These are phyloP conservation scores for Solanum corneliomulleri DNA, from an alignment of 257 asterid species.

Conservation along the genomic window DNA sequence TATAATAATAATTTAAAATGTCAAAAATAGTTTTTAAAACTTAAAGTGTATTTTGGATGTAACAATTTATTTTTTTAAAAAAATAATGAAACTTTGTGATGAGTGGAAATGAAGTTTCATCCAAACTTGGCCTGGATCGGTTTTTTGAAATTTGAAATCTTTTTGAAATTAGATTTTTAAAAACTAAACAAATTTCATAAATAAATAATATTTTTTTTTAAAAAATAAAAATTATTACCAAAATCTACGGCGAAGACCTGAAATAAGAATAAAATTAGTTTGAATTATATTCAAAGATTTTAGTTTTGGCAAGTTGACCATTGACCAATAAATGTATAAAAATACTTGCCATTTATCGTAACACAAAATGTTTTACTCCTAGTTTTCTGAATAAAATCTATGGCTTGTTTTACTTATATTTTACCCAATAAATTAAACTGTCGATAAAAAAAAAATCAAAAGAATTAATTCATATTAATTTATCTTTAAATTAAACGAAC, in stretches of 20 bases:
- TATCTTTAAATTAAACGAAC: neutral
- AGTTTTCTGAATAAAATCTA: neutral
- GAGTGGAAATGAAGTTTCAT: neutral
- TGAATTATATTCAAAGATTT: neutral
- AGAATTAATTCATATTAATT: neutral
- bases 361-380: neutral
- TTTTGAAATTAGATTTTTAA: neutral
- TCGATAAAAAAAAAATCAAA: neutral
- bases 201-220: neutral
- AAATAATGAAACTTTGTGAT: neutral
- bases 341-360: neutral
- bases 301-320: neutral
- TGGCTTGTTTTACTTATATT: neutral
- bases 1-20: too few relatives aligned
- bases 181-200: neutral
- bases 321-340: neutral
- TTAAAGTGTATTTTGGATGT: neutral
- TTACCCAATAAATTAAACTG: neutral
- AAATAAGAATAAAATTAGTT: neutral
- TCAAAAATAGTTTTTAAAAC: neutral
- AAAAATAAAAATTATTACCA: neutral
- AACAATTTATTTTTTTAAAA: rapidly evolving
- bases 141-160: neutral
- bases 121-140: neutral
- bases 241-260: neutral